Conservation (phyloP, 495 filamentous ascomycete species). For the Penicillium chermesinum region DNA sequence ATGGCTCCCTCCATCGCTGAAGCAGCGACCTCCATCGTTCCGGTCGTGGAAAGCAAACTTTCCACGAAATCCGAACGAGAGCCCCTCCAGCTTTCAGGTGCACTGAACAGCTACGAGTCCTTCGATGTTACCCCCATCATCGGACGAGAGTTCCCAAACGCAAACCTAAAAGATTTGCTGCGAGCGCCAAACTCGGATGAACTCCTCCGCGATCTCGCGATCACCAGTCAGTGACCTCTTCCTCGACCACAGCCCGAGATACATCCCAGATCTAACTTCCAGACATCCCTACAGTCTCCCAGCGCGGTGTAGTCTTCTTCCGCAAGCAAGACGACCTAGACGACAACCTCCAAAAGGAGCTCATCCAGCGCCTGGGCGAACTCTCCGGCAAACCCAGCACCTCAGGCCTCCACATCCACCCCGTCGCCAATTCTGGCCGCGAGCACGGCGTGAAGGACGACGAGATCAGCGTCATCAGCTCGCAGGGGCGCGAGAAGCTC, state of each 20-base stretch:
- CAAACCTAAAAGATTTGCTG: slow-evolving; percentile 56
- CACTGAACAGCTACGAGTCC: slow-evolving; percentile 52
- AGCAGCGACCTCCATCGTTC: slow-evolving; percentile 10
- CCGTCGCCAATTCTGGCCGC: slow-evolving; percentile 57
- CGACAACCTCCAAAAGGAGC: slow-evolving; percentile 63
- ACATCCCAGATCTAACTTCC: neutral
- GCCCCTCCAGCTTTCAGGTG: slow-evolving; percentile 49
- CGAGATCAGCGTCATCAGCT: slow-evolving; percentile 70
- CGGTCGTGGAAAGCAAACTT: slow-evolving; percentile 17
- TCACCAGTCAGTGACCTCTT: slow-evolving; percentile 49
- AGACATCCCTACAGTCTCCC: slow-evolving; percentile 58
- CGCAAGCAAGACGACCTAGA: slow-evolving; percentile 63
- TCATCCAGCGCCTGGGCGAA: slow-evolving; percentile 60
- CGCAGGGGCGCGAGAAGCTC: slow-evolving; percentile 51
- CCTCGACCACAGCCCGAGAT: too few relatives aligned
- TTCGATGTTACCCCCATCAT: slow-evolving; percentile 66
- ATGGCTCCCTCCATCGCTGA: slow-evolving; percentile 26
- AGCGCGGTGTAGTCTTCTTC: slow-evolving; percentile 79
- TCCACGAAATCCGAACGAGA: slow-evolving; percentile 13
- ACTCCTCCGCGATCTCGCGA: slow-evolving; percentile 59
- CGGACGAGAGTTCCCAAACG: slow-evolving; percentile 58
- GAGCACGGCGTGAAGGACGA: slow-evolving; percentile 56
- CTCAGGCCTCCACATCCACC: slow-evolving; percentile 70
- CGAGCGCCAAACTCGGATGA: slow-evolving; percentile 61
- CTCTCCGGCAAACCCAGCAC: slow-evolving; percentile 59